A percentile compares a stretch with the other conserved stretches of the same genome.
phyloP scores from a whole-genome alignment of 352 stramenopile species.

The Pythium diclinum region DNA sequence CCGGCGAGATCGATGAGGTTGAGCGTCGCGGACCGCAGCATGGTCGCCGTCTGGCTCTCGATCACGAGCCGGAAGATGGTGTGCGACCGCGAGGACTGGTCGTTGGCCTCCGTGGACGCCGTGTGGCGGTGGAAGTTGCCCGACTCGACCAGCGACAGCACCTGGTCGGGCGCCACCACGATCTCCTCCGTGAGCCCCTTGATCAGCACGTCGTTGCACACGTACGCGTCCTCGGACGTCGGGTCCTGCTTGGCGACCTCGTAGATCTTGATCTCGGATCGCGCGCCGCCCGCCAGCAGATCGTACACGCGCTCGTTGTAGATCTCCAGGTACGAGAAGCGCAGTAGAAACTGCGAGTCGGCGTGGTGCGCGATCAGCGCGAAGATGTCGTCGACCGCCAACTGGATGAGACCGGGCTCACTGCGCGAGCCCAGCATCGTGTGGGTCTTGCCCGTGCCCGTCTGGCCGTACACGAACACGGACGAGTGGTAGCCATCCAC shows the following conservation, averaged over 20 bases:
- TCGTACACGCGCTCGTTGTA: conserved; percentile 98
- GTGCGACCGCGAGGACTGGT: conserved; percentile 75
- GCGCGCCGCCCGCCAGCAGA: conserved; percentile 76
- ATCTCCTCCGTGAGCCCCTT: conserved; percentile 81
- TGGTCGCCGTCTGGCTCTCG: conserved; percentile 45
- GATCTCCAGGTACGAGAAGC: conserved; percentile 96
- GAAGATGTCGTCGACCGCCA: conserved; percentile 89
- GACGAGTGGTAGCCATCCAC: conserved; percentile 83
- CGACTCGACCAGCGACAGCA: conserved; percentile 82
- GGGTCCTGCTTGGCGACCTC: conserved; percentile 53
- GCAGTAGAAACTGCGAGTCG: conserved; percentile 63
- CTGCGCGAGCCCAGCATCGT: conserved; percentile 60
- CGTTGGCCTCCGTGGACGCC: conserved; percentile 70
- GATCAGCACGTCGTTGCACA: conserved; percentile 83
- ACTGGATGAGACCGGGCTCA: conserved; percentile 79
- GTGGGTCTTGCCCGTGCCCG: conserved; percentile 82
- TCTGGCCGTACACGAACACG: conserved; percentile 93
- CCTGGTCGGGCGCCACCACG: conserved; percentile 73
- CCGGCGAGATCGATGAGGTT: conserved; percentile 91
- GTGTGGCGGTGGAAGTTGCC: conserved; percentile 78
- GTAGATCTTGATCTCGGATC: conserved; percentile 74
- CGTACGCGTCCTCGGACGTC: conserved; percentile 20
- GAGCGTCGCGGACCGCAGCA: conserved; percentile 74
- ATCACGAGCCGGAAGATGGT: conserved; percentile 78
- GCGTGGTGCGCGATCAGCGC: conserved; percentile 58